These are phyloP conservation scores for Euryodendron excelsum DNA, from an alignment of 148 eudicot genomes.

Conservation along the genomic window DNA sequence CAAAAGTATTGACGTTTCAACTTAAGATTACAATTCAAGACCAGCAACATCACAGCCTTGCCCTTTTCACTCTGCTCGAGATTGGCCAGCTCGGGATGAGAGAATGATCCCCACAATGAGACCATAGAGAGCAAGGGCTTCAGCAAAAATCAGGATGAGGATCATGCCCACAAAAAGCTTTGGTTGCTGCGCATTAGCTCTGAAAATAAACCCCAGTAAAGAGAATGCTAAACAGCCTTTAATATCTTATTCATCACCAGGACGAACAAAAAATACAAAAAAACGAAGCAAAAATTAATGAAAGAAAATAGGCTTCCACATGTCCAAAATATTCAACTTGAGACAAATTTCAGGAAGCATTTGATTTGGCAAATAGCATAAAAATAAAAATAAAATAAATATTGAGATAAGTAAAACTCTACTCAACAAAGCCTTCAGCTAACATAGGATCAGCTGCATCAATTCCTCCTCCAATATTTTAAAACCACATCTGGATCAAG, in stretches of 20 bases:
- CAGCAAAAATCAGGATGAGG: constrained; percentile 13
- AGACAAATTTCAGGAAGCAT: too few relatives aligned
- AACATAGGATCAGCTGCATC: background rate
- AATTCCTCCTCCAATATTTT: background rate
- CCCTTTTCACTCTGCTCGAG: constrained; percentile 14
- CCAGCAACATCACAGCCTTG: too few relatives aligned
- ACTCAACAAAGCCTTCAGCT: background rate
- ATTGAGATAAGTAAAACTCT: background rate
- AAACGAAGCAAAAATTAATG: background rate
- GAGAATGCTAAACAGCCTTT: background rate
- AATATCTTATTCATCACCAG: background rate
- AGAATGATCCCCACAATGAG: constrained; percentile 20
- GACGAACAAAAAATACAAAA: background rate
- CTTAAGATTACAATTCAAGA: background rate
- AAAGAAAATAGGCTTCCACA: too few relatives aligned
- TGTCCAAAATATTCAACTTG: background rate
- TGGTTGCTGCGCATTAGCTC: constrained; percentile 17
- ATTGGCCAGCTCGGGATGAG: constrained; percentile 18
- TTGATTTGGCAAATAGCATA: background rate
- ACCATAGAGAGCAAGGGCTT: constrained; percentile 19
- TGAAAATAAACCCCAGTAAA: background rate
- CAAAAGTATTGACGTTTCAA: too few relatives aligned
- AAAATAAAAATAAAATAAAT: too few relatives aligned
- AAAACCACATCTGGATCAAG: too few relatives aligned
- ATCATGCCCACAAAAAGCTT: constrained; percentile 17